Evolutionary conservation across 2,329 filamentous ascomycete genomes (phyloP), one percentile per base, ranked within the genome.

Genomic region (Ceratocystis lukuohia): DNA sequence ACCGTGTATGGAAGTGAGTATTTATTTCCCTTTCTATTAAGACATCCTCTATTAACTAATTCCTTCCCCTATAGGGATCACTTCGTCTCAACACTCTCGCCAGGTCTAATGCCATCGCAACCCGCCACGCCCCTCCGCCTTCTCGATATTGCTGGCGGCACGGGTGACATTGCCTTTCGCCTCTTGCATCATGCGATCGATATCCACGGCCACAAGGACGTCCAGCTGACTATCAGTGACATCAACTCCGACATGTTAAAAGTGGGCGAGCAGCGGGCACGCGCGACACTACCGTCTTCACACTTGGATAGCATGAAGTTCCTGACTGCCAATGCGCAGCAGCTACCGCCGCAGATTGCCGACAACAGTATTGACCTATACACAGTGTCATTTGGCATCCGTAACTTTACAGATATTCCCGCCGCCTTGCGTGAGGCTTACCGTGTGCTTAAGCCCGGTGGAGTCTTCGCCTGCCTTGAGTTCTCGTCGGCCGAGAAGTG

Each of bases 101-200:
- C 94, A 0, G 92, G 92, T 70, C 82, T 80, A 61, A 76, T 80
- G 57, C 72, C 77, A 67, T 72, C 73, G 61, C 73, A 75, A 68
- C 78, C 79, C 4, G 76, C 79, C 37, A 71, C 76, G 1, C 77
- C 82, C 0, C 82, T 85, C 80, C 77, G 90, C 72, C 94, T 99
- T 75, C 88, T 99, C 73, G 94, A 99, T 77, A 91, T 99, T 64
- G 94, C 95, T 48, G 94, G 95, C 73, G 94, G 94, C 72, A 97
- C 94, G 4, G 94, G 94, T 70, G 94, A 99, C 77, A 96, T 99
- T 73, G 94, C 94, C 67, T 96, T 97, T 79, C 91, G 94, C 71
- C 88, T 96, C 80, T 87, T 99, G 66, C 87, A 93, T 77, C 91
- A 96, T 74, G 87, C 91, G 28, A 89, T 89, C 62, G 83, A 83